Conservation (phyloP, 2,329 filamentous ascomycete species). For the Phyllosticta citriasiana region DNA sequence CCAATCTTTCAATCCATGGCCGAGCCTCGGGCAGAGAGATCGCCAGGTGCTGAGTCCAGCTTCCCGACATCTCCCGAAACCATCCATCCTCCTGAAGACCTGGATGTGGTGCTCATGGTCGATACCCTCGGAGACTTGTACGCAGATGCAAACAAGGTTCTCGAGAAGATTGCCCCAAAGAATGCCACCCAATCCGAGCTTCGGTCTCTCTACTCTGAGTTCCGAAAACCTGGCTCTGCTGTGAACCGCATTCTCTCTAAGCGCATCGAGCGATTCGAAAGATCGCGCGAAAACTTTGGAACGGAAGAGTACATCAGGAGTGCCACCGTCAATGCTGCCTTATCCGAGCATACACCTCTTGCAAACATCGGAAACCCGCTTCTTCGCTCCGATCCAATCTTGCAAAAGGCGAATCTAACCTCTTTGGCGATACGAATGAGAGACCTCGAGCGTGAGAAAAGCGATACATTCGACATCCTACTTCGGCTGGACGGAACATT, state of each 20-base stretch:
- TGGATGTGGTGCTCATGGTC: constrained; percentile 33
- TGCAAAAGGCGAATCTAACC: constrained; percentile 37
- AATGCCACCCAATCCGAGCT: neutral
- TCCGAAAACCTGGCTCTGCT: constrained; percentile 24
- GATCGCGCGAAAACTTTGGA: constrained; percentile 27
- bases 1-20: neutral
- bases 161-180: constrained; percentile 22
- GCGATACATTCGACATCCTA: constrained; percentile 22
- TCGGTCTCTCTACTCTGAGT: neutral
- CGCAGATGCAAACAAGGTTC: constrained; percentile 19
- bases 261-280: constrained; percentile 22
- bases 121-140: constrained; percentile 31
- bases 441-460: constrained; percentile 18
- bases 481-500: constrained; percentile 25
- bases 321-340: neutral
- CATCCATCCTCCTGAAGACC: constrained; percentile 13
- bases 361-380: constrained; percentile 6
- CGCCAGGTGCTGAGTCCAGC: constrained; percentile 29
- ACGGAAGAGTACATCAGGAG: constrained; percentile 31
- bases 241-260: constrained; percentile 10
- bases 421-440: constrained; percentile 31
- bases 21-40: constrained; percentile 15
- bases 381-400: constrained; percentile 28
- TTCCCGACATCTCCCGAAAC: constrained; percentile 35
- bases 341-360: neutral